Conservation (phyloP, 1,284 basidiomycete species). For the Nidula niveotomentosa region DNA sequence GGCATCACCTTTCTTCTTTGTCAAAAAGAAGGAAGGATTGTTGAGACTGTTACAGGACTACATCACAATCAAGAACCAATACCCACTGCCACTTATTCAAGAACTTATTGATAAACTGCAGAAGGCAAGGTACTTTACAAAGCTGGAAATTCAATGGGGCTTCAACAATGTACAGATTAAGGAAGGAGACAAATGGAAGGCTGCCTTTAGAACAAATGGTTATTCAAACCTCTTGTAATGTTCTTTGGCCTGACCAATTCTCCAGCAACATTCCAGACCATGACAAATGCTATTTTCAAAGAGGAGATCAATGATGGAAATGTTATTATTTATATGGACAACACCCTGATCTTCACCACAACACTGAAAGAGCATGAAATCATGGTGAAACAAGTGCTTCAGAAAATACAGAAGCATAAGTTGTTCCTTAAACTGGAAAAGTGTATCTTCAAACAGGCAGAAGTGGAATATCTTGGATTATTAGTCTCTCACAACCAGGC, state of each 20-base stretch:
- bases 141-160: slow-evolving; percentile 30
- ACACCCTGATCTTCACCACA: slow-evolving; percentile 11
- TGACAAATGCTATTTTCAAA: slow-evolving; percentile 3
- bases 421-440: slow-evolving; percentile 35
- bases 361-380: neutral
- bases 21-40: slow-evolving; percentile 41
- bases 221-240: slow-evolving; percentile 12
- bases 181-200: slow-evolving; percentile 28
- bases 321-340: slow-evolving; percentile 14
- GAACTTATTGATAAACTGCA: slow-evolving; percentile 30
- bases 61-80: slow-evolving; percentile 31
- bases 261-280: slow-evolving; percentile 12
- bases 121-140: slow-evolving; percentile 29
- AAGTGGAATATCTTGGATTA: slow-evolving; percentile 37
- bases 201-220: slow-evolving; percentile 20
- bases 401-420: slow-evolving; percentile 22
- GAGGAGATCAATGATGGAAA: neutral
- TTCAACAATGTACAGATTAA: slow-evolving; percentile 28
- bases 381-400: slow-evolving; percentile 20
- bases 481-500: slow-evolving; percentile 24
- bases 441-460: slow-evolving; percentile 28
- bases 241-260: slow-evolving; percentile 12
- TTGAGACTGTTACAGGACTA: slow-evolving; percentile 34
- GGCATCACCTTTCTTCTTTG: slow-evolving; percentile 36
- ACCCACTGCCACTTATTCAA: slow-evolving; percentile 33